phyloP scores from a whole-genome alignment of 495 filamentous ascomycete species.

The Trichocladium antarcticum region DNA sequence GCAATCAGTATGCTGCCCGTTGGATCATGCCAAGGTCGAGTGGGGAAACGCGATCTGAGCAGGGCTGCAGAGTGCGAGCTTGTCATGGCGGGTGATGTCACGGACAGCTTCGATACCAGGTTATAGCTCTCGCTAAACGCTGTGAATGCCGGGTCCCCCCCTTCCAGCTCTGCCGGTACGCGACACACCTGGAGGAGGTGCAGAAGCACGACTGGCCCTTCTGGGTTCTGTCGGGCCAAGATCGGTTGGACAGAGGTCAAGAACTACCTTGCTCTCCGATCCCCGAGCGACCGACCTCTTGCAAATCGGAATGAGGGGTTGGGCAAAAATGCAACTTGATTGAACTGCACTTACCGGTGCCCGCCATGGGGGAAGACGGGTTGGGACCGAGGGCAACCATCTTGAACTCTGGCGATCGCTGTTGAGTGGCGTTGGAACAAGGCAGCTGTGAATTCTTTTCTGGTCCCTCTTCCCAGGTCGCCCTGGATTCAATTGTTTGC shows the following conservation, averaged over 20 bases:
- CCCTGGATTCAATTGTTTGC: background rate
- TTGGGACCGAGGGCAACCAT: slow-evolving; percentile 71
- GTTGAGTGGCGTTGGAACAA: background rate
- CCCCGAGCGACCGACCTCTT: background rate
- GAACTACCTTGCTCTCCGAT: background rate
- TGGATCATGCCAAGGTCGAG: slow-evolving; percentile 1
- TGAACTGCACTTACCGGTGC: slow-evolving; percentile 32
- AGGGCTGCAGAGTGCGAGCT: background rate
- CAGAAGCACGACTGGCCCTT: background rate
- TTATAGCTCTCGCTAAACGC: background rate
- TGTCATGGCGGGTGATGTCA: slow-evolving; percentile 3
- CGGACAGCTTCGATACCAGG: background rate
- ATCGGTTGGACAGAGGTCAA: background rate
- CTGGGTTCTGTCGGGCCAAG: background rate
- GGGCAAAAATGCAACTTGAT: background rate
- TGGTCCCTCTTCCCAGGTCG: background rate
- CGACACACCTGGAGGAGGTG: background rate
- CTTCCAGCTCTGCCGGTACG: background rate
- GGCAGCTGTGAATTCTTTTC: background rate
- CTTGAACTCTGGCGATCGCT: slow-evolving; percentile 24
- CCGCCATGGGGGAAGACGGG: slow-evolving; percentile 63
- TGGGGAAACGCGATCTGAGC: background rate
- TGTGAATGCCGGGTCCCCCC: background rate
- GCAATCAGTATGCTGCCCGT: background rate
- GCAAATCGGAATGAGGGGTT: background rate